phyloP scores from a whole-genome alignment of 1,284 basidiomycete species.

The Rhodotorula sp. region DNA sequence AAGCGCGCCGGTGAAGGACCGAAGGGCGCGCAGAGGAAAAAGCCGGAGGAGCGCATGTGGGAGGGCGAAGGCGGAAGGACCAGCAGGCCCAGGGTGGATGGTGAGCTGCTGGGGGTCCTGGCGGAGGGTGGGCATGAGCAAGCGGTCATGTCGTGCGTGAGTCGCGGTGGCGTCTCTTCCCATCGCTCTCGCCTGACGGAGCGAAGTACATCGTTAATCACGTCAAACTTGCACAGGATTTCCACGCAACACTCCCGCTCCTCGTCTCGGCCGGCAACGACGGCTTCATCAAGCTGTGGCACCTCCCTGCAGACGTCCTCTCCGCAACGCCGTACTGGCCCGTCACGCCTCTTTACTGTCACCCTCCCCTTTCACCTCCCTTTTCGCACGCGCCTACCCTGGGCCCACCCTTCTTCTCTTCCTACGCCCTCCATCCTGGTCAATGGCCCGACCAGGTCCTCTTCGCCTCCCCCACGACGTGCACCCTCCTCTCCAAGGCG shows the following conservation, averaged over 20 bases:
- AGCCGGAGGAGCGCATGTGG: not conserved
- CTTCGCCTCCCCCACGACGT: conserved; percentile 7
- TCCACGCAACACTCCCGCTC: conserved; percentile 17
- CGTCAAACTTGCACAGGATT: conserved; percentile 1
- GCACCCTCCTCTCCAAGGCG: conserved; percentile 15
- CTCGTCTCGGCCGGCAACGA: conserved; percentile 23
- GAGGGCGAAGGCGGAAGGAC: not conserved
- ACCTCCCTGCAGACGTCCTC: not conserved
- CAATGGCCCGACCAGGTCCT: conserved; percentile 19
- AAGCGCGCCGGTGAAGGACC: not conserved
- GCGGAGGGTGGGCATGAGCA: conserved; percentile 7
- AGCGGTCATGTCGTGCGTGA: conserved; percentile 12
- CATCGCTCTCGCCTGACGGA: not conserved
- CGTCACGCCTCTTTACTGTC: not conserved
- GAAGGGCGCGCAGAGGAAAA: not conserved
- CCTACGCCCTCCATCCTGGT: conserved; percentile 21
- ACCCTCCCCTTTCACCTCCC: not conserved
- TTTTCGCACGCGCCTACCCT: not conserved
- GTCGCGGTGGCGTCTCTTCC: not conserved
- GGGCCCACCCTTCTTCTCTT: conserved; percentile 21
- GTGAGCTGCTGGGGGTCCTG: conserved; percentile 17
- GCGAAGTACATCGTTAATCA: no score
- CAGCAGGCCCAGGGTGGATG: conserved; percentile 12
- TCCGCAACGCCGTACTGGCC: conserved; percentile 10
- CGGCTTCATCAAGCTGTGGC: conserved; percentile 26